phyloP scores from a whole-genome alignment of 1,139 yeast genomes.

The Taphrina populina region DNA sequence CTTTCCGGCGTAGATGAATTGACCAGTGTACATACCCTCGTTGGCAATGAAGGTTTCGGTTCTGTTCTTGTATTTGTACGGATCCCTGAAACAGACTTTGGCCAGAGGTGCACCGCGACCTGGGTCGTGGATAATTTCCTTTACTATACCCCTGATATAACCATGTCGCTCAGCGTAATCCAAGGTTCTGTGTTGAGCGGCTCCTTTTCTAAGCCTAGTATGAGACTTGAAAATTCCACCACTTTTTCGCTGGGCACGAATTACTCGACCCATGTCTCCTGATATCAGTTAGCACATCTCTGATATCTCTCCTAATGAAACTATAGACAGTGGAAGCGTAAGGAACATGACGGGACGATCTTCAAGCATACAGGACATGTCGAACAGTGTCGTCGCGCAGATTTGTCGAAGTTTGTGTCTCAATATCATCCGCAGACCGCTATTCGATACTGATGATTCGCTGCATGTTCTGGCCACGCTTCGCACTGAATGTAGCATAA shows the following conservation, averaged over 20 bases:
- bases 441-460: no score
- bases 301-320: no score
- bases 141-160: conserved; percentile 98
- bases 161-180: conserved; percentile 99
- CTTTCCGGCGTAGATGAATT: conserved; percentile 98
- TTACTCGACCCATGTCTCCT: conserved; percentile 79
- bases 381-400: no score
- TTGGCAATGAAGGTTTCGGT: conserved; percentile 98
- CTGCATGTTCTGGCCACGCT: no score
- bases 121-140: conserved; percentile 98
- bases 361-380: no score
- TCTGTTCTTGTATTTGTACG: conserved; percentile 96
- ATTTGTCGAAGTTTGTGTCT: no score
- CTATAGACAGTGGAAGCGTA: no score
- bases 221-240: conserved; percentile 99
- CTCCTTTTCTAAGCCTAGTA: conserved; percentile 99
- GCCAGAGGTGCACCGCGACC: conserved; percentile 99
- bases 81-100: conserved; percentile 98
- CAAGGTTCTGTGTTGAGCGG: conserved; percentile 99
- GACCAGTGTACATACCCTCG: conserved; percentile 99
- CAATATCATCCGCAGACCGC: no score
- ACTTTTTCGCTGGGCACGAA: conserved; percentile 99
- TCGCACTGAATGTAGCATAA: no score
- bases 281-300: no score
- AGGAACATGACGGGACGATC: no score